phyloP scores from a whole-genome alignment of 176 grass and related monocot species.

The Avena sativa region DNA sequence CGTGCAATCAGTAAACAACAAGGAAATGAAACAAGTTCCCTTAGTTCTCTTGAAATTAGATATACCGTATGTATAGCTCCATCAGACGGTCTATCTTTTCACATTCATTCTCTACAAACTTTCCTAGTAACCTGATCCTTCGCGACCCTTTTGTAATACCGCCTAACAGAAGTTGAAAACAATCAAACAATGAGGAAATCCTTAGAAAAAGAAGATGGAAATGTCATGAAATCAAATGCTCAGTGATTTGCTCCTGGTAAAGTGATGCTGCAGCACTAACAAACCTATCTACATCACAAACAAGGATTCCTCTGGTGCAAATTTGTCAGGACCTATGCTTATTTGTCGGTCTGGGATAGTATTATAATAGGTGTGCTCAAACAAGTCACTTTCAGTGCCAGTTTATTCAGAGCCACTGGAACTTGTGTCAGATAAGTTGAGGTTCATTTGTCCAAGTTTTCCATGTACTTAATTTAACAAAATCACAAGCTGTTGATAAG shows the following conservation, averaged over 20 bases:
- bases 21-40: background rate
- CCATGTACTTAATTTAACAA: background rate
- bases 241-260: background rate
- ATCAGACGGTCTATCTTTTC: conserved; percentile 96
- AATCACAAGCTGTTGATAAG: background rate
- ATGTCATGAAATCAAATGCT: conserved; percentile 6
- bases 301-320: background rate
- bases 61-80: conserved; percentile 87
- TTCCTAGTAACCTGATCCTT: conserved; percentile 84
- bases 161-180: conserved; percentile 55
- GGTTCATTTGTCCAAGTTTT: background rate
- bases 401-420: background rate
- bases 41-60: conserved; percentile 28
- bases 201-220: background rate
- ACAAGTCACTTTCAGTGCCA: background rate
- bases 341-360: background rate
- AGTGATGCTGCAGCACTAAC: background rate
- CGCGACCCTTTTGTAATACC: conserved; percentile 92
- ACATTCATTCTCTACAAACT: conserved; percentile 98
- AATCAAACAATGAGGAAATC: conserved; percentile 29
- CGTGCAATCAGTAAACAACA: conserved; percentile 25
- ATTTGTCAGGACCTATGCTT: background rate
- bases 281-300: conserved; percentile 12
- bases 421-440: background rate
- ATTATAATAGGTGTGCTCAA: background rate